Evolutionary conservation across 352 stramenopile species (phyloP), one percentile per base, ranked within the genome.

Genomic region (Pythium rishiriense): DNA sequence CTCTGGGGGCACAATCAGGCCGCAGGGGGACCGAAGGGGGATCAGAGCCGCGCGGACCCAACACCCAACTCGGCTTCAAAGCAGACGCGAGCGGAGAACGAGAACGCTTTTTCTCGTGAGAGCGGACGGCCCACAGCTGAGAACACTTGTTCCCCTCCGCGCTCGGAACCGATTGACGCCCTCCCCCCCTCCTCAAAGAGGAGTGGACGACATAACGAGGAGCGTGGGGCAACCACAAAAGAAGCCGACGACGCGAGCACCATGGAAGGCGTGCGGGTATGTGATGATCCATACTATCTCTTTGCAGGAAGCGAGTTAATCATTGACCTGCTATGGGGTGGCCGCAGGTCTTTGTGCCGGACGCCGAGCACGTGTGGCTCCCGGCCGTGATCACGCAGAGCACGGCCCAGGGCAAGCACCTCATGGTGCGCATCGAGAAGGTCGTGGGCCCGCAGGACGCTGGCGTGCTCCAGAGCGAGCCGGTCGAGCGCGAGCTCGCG

Each of bases 351-450:
- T 95, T 81, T 58, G 67, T 87, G 41, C 86, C 86, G 11, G 86
- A 95, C 51, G 64, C 63, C 10, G 83, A 91, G 52, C 83, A 93
- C 52, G 69, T 95, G 60, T 95, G 86, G 86, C 73, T 95, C 6
- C 86, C 86, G 1, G 86, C 77, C 29, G 83, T 92, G 10, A 79
- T 95, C 35, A 83, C 75, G 53, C 75, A 82, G 45, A 72, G 76
- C 39, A 42, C 15, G 15, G 41, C 29, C 19, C 59, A 77, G 25
- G 81, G 79, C 17, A 82, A 76, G 45, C 39, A 71, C 29, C 68
- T 95, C 42, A 80, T 66, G 0, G 83, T 95, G 47, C 84, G 83
- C 0, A 53, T 93, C 26, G 87, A 93, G 37, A 73, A 85, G 24
- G 74, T 92, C 41, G 70, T 87, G 55, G 81, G 83, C 1, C 79